Evolutionary conservation across 805 yeast species (phyloP).

Genomic region (Kregervanrija fluxuum): DNA sequence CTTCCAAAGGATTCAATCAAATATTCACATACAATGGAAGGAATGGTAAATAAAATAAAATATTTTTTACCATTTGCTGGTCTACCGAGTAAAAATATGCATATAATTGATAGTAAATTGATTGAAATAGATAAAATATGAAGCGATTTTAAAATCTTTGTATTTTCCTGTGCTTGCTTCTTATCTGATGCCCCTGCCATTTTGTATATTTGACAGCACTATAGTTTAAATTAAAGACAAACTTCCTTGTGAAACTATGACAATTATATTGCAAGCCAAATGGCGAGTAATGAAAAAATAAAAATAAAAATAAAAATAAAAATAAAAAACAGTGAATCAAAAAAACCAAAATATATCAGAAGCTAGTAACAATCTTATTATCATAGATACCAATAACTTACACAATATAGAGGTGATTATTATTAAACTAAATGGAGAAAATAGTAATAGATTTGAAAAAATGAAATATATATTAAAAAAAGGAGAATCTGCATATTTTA

Average conservation of each 20-base stretch:
- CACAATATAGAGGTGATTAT: not conserved
- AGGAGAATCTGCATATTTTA: not conserved
- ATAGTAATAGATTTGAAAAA: not conserved
- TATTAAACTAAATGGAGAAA: slow-evolving; percentile 1
- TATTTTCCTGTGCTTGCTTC: slow-evolving; percentile 28
- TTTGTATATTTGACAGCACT: no score
- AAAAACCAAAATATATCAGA: no score
- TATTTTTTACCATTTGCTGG: slow-evolving; percentile 37
- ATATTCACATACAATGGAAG: slow-evolving; percentile 39
- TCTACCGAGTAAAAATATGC: slow-evolving; percentile 33
- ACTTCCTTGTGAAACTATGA: not conserved
- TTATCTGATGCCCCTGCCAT: slow-evolving; percentile 35
- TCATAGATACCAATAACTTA: no score
- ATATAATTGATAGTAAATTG: slow-evolving; percentile 33
- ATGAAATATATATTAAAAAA: slow-evolving; percentile 3
- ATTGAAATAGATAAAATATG: slow-evolving; percentile 31
- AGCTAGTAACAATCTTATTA: no score
- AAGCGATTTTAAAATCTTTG: slow-evolving; percentile 24
- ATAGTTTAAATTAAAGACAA: no score
- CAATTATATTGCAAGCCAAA: no score
- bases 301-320: no score
- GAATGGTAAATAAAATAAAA: slow-evolving; percentile 35
- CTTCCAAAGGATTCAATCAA: slow-evolving; percentile 54
- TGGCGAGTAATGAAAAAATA: no score
- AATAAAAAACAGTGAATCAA: no score